phyloP scores from a whole-genome alignment of 2,329 filamentous ascomycete genomes.

The Fusarium humuli region DNA sequence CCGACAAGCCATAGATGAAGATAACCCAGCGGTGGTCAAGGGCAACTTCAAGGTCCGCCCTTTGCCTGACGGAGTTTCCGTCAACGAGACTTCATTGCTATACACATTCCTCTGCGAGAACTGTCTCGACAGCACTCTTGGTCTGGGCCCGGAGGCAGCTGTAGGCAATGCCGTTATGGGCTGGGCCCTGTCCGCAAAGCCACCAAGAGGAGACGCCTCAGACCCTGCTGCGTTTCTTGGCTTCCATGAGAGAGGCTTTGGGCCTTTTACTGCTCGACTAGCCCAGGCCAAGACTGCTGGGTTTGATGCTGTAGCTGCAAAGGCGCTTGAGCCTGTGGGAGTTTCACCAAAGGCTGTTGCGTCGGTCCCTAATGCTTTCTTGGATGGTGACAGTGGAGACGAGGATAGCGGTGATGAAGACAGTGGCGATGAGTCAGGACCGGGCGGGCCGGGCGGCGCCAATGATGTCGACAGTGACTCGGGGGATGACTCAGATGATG shows the following conservation, averaged over 20 bases:
- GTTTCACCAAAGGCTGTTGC: constrained; percentile 8
- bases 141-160: not conserved
- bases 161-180: constrained; percentile 14
- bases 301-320: not conserved
- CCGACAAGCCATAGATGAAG: constrained; percentile 16
- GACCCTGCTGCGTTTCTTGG: constrained; percentile 7
- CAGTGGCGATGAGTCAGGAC: not conserved
- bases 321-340: not conserved
- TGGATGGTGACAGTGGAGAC: not conserved
- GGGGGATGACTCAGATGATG: not conserved
- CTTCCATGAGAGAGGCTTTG: constrained; percentile 4
- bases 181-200: not conserved
- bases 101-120: constrained; percentile 21
- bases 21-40: not conserved
- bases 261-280: not conserved
- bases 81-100: not conserved
- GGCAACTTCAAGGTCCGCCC: constrained; percentile 16
- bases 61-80: constrained; percentile 4
- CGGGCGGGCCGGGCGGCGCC: not conserved
- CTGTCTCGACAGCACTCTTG: not conserved
- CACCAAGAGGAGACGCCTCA: not conserved
- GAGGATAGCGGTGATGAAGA: constrained; percentile 2
- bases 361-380: not conserved
- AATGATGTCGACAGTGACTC: not conserved
- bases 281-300: not conserved